Evolutionary conservation across 1,284 basidiomycete genomes (phyloP).

Genomic region (Termitomyces sp.): DNA sequence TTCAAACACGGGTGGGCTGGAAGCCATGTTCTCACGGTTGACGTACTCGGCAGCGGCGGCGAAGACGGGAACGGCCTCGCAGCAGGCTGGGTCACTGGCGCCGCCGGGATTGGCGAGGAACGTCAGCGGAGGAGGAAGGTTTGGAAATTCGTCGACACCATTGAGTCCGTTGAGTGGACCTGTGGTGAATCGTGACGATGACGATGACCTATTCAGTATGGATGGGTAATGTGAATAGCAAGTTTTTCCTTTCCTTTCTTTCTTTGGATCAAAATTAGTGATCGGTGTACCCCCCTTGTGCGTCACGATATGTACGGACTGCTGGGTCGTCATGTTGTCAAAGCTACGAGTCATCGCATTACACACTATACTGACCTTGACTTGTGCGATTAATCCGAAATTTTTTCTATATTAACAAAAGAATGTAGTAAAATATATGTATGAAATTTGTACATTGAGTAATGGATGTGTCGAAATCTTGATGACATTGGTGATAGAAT

Average conservation of each 20-base stretch:
- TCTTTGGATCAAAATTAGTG: slow-evolving; percentile 2
- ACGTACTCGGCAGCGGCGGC: slow-evolving; percentile 42
- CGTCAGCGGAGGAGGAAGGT: slow-evolving; percentile 33
- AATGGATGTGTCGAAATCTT: background rate
- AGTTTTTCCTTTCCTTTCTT: background rate
- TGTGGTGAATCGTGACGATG: slow-evolving; percentile 52
- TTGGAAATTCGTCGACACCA: slow-evolving; percentile 24
- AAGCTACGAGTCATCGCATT: too few species aligned
- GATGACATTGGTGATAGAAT: too few species aligned
- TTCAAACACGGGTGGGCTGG: slow-evolving; percentile 29
- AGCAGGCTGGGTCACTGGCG: slow-evolving; percentile 12
- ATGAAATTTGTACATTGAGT: slow-evolving; percentile 1
- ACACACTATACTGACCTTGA: background rate
- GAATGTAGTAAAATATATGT: slow-evolving; percentile 4
- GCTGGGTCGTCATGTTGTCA: background rate
- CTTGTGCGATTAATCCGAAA: background rate
- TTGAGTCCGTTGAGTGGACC: slow-evolving; percentile 56
- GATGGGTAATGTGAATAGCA: slow-evolving; percentile 33
- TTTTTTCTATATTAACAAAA: background rate
- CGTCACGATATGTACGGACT: background rate
- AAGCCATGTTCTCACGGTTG: slow-evolving; percentile 45
- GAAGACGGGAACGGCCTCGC: slow-evolving; percentile 2
- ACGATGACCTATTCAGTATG: slow-evolving; percentile 60
- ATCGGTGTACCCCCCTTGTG: background rate
- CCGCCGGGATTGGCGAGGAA: slow-evolving; percentile 38